Conservation (phyloP, 2,329 filamentous ascomycete genomes). For the Fusarium floridanum region DNA sequence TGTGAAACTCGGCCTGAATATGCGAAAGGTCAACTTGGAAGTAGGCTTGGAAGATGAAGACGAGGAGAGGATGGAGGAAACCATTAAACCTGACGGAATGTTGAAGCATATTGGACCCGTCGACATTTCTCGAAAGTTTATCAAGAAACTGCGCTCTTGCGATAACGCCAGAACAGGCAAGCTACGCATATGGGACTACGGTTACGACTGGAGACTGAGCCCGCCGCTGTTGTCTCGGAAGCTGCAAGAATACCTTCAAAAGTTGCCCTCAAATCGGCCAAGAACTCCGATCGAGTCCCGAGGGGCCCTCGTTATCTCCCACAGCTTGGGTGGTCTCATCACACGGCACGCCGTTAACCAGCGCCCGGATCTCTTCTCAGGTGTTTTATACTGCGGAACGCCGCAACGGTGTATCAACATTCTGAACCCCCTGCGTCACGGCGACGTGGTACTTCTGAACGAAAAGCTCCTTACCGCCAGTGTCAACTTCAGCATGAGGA, state of each 20-base stretch:
- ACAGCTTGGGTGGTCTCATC: slow-evolving; percentile 89
- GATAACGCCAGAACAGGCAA: slow-evolving; percentile 79
- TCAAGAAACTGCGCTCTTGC: slow-evolving; percentile 81
- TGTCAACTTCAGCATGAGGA: slow-evolving; percentile 92
- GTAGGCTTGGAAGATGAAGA: slow-evolving; percentile 86
- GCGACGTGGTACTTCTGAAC: slow-evolving; percentile 91
- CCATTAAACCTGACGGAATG: slow-evolving; percentile 89
- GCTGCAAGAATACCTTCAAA: slow-evolving; percentile 80
- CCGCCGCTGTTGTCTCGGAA: slow-evolving; percentile 80
- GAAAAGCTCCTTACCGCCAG: slow-evolving; percentile 91
- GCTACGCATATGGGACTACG: slow-evolving; percentile 87
- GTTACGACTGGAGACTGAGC: slow-evolving; percentile 94
- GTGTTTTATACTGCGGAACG: slow-evolving; percentile 86
- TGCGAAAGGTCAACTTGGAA: slow-evolving; percentile 91
- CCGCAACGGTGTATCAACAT: slow-evolving; percentile 93
- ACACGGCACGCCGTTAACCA: slow-evolving; percentile 90
- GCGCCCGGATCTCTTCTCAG: slow-evolving; percentile 85
- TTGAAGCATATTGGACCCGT: slow-evolving; percentile 92
- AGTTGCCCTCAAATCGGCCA: slow-evolving; percentile 79
- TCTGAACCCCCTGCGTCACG: slow-evolving; percentile 87
- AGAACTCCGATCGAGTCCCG: slow-evolving; percentile 64
- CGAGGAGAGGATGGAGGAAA: slow-evolving; percentile 84
- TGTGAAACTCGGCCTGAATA: slow-evolving; percentile 90
- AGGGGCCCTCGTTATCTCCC: slow-evolving; percentile 86
- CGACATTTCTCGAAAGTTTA: slow-evolving; percentile 85